Evolutionary conservation across 495 filamentous ascomycete species (phyloP).

Genomic region (Penicillium cataractarum): DNA sequence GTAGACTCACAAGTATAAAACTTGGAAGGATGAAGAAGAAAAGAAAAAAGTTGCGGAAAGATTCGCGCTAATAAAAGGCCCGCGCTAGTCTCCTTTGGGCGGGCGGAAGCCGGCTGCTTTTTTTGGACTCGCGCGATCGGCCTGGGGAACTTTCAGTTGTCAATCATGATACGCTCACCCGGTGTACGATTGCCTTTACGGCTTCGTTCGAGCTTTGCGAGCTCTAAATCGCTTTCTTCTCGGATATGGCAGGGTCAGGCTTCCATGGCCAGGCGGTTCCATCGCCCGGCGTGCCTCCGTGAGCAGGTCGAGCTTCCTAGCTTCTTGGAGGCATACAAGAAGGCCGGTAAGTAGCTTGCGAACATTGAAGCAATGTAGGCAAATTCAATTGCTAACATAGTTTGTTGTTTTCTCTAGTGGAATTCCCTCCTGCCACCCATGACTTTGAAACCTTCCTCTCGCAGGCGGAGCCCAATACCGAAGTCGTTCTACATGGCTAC

Average conservation of each 20-base stretch:
- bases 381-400: conserved; percentile 15
- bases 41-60: conserved; percentile 44
- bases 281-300: conserved; percentile 27
- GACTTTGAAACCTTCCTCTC: conserved; percentile 50
- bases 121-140: conserved; percentile 21
- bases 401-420: conserved; percentile 39
- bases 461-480: conserved; percentile 43
- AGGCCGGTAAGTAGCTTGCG: conserved; percentile 44
- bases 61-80: conserved; percentile 26
- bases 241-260: conserved; percentile 19
- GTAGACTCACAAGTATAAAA: conserved; percentile 85
- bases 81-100: conserved; percentile 35
- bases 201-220: conserved; percentile 30
- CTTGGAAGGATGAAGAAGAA: conserved; percentile 93
- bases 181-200: conserved; percentile 16
- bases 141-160: neutral
- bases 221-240: conserved; percentile 24
- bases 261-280: conserved; percentile 29
- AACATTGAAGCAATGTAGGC: neutral
- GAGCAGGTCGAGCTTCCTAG: conserved; percentile 32
- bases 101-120: conserved; percentile 29
- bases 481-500: conserved; percentile 73
- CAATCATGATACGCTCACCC: conserved; percentile 10
- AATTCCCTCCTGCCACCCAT: conserved; percentile 55
- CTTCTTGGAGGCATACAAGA: conserved; percentile 52